These are phyloP conservation scores for Polygonum aviculare DNA, from an alignment of 148 eudicot species.

Conservation along the genomic window DNA sequence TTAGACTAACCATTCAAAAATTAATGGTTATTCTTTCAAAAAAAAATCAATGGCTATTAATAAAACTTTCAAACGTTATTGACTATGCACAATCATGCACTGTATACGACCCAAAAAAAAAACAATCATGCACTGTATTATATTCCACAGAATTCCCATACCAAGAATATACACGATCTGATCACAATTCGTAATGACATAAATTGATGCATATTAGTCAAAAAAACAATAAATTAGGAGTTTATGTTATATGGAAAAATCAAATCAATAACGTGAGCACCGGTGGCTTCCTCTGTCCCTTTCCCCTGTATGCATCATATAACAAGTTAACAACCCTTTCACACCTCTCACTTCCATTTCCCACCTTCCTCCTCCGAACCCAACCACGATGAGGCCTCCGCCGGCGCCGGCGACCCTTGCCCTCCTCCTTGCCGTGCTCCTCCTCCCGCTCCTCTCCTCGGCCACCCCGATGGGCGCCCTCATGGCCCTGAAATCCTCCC, in stretches of 20 bases:
- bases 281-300: not conserved
- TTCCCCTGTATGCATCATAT: not conserved
- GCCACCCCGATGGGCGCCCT: conserved; percentile 25
- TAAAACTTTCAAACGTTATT: too few species aligned
- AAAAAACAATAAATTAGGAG: not conserved
- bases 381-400: not conserved
- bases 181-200: too few species aligned
- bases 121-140: too few species aligned
- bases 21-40: too few species aligned
- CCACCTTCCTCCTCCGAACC: not conserved
- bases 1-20: too few species aligned
- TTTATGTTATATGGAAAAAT: not conserved
- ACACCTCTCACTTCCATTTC: conserved; percentile 5
- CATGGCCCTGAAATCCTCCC: conserved; percentile 33
- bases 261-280: not conserved
- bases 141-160: too few species aligned
- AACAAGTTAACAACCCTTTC: not conserved
- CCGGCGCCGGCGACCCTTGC: conserved; percentile 2
- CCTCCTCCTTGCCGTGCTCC: not conserved
- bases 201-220: too few species aligned
- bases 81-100: too few species aligned
- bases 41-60: too few species aligned
- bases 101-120: too few species aligned
- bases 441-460: not conserved
- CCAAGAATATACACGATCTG: too few species aligned